Evolutionary conservation across 192 early-diverging fungal species (phyloP), one percentile per base, ranked within the genome.

Genomic region (Coemansia sp.): DNA sequence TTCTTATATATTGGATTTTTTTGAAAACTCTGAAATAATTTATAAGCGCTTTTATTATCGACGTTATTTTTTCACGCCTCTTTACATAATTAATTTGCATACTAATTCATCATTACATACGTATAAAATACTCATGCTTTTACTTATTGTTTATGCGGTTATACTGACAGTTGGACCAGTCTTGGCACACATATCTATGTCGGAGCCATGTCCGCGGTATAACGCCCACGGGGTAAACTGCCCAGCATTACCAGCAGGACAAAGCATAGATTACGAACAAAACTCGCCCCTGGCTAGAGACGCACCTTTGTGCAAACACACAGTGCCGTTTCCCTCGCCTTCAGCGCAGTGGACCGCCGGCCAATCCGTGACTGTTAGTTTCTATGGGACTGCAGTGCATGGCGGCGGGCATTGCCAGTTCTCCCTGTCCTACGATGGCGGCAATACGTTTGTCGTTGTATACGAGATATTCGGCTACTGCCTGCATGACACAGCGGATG

Each of bases 351-450:
- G 65, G 52, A 73, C 54, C n/a, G 78, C 83, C 6, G 85, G 85
- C 1, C 45, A 79, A 22, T 45, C 69, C 2, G 49, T 85, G 32
- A 50, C 54, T 0, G 76, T 87, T 10, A 34, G 63, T 0, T 85
- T 87, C 69, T 23, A 28, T 0, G 48, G 36, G 5, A 45, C 60
- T 1, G 57, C 55, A 5, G 9, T 54, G 8, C 85, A 87, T 59
- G 64, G 59, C 19, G 85, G 86, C 11, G 87, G 87, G 0, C 85
- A 89, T 61, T 87, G 86, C 24, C 78, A 89, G 59, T 86, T 83
- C 58, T 77, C 86, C 1, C 50, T 87, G 2, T 87, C 86, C 0
- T 84, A 81, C 35, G 87, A 89, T 29, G 54, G 58, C 18, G 86
- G 79, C 14, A 60, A 81, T 9, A 82, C 71, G 7, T 88, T 82